These are phyloP conservation scores for Polyporus arcularius DNA, from an alignment of 768 basidiomycete species.

Conservation along the genomic window DNA sequence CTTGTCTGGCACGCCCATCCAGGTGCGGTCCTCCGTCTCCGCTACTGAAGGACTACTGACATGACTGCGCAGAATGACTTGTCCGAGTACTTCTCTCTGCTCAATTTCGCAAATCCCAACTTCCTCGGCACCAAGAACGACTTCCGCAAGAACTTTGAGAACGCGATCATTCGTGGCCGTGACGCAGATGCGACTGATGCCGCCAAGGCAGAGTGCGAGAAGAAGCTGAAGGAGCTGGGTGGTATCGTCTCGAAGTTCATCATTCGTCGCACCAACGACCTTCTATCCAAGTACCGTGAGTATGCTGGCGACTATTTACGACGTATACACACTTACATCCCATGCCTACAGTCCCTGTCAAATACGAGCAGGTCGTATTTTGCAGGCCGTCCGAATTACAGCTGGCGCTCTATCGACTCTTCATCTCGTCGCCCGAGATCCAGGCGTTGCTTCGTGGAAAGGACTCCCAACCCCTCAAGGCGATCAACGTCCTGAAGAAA, in stretches of 20 bases:
- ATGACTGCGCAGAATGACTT: slow-evolving; percentile 72
- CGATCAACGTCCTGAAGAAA: slow-evolving; percentile 93
- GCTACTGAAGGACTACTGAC: not conserved
- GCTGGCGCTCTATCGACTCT: slow-evolving; percentile 80
- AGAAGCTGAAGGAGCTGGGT: slow-evolving; percentile 89
- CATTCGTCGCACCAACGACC: slow-evolving; percentile 90
- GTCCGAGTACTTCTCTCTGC: slow-evolving; percentile 90
- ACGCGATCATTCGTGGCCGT: slow-evolving; percentile 85
- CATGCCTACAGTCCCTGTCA: slow-evolving; percentile 80
- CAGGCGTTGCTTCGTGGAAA: slow-evolving; percentile 84
- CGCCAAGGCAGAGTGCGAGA: slow-evolving; percentile 79
- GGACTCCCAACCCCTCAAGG: slow-evolving; percentile 93
- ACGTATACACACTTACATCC: slow-evolving; percentile 6
- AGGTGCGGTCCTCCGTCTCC: slow-evolving; percentile 43
- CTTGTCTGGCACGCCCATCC: slow-evolving; percentile 91
- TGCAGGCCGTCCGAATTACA: slow-evolving; percentile 86
- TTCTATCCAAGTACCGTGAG: slow-evolving; percentile 92
- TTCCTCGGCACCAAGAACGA: slow-evolving; percentile 86
- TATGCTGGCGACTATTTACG: slow-evolving; percentile 20
- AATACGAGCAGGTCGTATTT: slow-evolving; percentile 98
- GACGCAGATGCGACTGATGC: slow-evolving; percentile 83
- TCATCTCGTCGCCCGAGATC: slow-evolving; percentile 92
- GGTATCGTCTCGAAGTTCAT: slow-evolving; percentile 90
- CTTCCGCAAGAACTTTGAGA: slow-evolving; percentile 95
- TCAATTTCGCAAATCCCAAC: slow-evolving; percentile 92